Percentiles rank a stretch among this genome's conserved stretches.
Conservation (phyloP, 2,329 filamentous ascomycete species). For the Penicillium sp. region DNA sequence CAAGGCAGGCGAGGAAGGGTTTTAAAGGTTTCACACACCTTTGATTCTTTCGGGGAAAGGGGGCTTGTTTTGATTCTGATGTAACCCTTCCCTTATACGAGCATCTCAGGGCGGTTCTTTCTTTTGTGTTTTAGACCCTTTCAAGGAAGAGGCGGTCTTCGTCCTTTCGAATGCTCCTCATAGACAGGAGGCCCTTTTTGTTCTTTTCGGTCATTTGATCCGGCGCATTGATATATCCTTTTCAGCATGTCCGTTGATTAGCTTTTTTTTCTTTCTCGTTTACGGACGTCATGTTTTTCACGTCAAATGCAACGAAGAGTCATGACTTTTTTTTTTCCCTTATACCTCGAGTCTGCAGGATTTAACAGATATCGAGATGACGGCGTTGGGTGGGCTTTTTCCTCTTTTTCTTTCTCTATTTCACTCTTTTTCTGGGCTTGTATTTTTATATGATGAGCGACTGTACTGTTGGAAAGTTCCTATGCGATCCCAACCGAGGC, state of each 20-base stretch:
- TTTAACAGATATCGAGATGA: neutral
- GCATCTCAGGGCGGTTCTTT: slow-evolving; percentile 16
- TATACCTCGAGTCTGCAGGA: neutral
- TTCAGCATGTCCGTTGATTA: slow-evolving; percentile 23
- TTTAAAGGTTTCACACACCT: slow-evolving; percentile 51
- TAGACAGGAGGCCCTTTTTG: slow-evolving; percentile 19
- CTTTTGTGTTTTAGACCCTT: slow-evolving; percentile 16
- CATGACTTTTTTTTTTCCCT: slow-evolving; percentile 30
- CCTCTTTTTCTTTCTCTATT: neutral
- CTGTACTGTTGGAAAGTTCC: neutral
- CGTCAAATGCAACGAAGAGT: slow-evolving; percentile 41
- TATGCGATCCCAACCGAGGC: neutral
- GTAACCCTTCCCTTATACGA: neutral
- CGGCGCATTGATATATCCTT: slow-evolving; percentile 19
- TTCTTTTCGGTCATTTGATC: slow-evolving; percentile 8
- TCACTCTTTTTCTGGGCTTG: neutral
- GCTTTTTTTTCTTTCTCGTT: slow-evolving; percentile 23
- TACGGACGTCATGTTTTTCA: slow-evolving; percentile 28
- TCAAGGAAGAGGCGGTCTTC: slow-evolving; percentile 9
- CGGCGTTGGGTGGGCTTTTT: neutral
- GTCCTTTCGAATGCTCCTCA: slow-evolving; percentile 20
- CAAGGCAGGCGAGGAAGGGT: slow-evolving; percentile 92
- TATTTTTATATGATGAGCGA: neutral
- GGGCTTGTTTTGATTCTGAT: slow-evolving; percentile 2
- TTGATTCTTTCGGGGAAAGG: neutral